These are phyloP conservation scores for Cotoneaster glaucophyllus DNA, from an alignment of 306 rosid genomes.

Conservation along the genomic window DNA sequence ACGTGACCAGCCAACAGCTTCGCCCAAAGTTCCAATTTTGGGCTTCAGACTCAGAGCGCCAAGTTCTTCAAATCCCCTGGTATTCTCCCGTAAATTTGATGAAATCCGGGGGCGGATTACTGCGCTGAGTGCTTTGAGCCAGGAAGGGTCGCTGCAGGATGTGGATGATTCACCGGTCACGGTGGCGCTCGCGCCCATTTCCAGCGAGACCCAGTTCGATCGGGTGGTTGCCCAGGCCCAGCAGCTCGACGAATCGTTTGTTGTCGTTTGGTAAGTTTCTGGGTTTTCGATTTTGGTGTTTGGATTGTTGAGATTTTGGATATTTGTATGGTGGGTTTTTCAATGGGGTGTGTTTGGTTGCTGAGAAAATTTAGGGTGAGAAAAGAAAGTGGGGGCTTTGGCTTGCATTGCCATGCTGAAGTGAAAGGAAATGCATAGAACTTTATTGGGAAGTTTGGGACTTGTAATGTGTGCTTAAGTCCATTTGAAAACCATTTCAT, in stretches of 20 bases:
- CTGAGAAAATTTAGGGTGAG: not conserved
- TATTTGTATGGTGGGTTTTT: not conserved
- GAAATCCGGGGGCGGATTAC: not conserved
- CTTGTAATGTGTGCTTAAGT: not conserved
- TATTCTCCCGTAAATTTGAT: constrained; percentile 6
- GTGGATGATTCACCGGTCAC: constrained; percentile 47
- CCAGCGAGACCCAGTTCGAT: constrained; percentile 43
- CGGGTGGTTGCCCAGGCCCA: constrained; percentile 34
- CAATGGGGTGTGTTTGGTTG: not conserved
- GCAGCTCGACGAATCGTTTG: constrained; percentile 25
- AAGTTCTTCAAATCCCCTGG: not conserved
- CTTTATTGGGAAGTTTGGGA: not conserved
- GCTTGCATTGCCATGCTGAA: not conserved
- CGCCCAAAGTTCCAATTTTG: not conserved
- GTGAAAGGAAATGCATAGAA: not conserved
- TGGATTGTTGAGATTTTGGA: not conserved
- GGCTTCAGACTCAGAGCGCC: constrained; percentile 5
- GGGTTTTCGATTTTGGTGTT: not conserved
- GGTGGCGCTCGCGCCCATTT: constrained; percentile 34
- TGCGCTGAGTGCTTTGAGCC: constrained; percentile 17
- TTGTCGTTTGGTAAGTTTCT: constrained; percentile 40
- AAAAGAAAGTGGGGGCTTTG: not conserved
- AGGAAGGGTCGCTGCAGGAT: constrained; percentile 32
- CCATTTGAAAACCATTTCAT: no score
- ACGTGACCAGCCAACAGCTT: not conserved